Evolutionary conservation across 2,329 filamentous ascomycete species (phyloP).

Genomic region (Ophiostoma australiae): DNA sequence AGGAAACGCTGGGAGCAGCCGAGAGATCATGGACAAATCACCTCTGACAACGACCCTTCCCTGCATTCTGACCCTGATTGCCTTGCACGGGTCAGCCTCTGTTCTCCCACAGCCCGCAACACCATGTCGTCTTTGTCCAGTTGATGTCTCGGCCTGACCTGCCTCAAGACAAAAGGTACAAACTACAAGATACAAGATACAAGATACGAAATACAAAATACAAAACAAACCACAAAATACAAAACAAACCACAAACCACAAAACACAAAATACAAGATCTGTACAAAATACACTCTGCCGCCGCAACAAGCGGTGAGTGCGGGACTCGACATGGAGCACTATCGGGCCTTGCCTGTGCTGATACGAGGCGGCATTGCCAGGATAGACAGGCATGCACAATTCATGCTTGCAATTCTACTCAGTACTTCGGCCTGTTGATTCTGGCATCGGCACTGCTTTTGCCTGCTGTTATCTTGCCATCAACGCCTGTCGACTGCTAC

Average conservation of each 20-base stretch:
- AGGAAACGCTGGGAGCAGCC: conserved; percentile 4
- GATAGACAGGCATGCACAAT: neutral
- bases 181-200: neutral
- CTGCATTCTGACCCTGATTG: conserved; percentile 5
- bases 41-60: neutral
- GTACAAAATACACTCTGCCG: neutral
- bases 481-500: neutral
- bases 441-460: neutral
- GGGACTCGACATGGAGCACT: neutral
- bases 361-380: neutral
- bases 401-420: neutral
- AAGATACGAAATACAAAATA: neutral
- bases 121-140: neutral
- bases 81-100: neutral
- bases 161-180: neutral
- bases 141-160: neutral
- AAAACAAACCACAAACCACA: too few relatives aligned
- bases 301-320: neutral
- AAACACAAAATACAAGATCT: neutral
- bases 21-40: neutral
- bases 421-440: neutral
- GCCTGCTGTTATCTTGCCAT: too few relatives aligned
- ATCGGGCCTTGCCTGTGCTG: neutral
- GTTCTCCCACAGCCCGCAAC: neutral
- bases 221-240: too few relatives aligned